These are phyloP conservation scores for Calonectria multiphialidica DNA, from an alignment of 2,329 filamentous ascomycete species.

Conservation along the genomic window DNA sequence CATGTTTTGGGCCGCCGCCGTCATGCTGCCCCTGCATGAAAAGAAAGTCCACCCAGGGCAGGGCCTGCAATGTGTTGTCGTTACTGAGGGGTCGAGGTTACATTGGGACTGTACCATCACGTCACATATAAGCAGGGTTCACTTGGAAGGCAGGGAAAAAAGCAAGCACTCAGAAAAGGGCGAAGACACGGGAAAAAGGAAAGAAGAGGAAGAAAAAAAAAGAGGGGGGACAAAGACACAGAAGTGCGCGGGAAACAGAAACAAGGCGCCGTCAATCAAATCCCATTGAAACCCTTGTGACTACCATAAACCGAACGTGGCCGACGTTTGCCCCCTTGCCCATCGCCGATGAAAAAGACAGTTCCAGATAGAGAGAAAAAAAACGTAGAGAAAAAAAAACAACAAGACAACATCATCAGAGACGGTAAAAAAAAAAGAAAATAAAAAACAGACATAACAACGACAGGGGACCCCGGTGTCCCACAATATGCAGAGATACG, in stretches of 20 bases:
- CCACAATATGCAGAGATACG: slow-evolving; percentile 22
- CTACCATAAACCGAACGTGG: slow-evolving; percentile 32
- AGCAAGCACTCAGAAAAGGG: background rate
- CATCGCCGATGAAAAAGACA: slow-evolving; percentile 37
- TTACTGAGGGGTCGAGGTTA: background rate
- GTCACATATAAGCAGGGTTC: background rate
- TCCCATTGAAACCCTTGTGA: slow-evolving; percentile 41
- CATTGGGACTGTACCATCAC: background rate
- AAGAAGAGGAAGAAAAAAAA: background rate
- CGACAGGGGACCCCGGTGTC: slow-evolving; percentile 25
- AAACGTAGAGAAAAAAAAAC: slow-evolving; percentile 4
- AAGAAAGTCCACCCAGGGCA: background rate
- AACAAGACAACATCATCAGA: slow-evolving; percentile 19
- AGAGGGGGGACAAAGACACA: background rate
- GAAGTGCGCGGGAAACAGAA: background rate
- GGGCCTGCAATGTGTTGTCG: background rate
- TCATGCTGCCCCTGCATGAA: background rate
- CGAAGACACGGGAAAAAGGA: background rate
- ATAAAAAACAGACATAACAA: slow-evolving; percentile 36
- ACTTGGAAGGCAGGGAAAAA: background rate
- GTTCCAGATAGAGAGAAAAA: slow-evolving; percentile 29
- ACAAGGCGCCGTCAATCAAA: slow-evolving; percentile 29
- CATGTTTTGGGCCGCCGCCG: background rate
- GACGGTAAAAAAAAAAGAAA: slow-evolving; percentile 30
- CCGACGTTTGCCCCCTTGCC: slow-evolving; percentile 42